These are phyloP conservation scores for Fagus sylvatica DNA, from an alignment of 306 rosid genomes.

Conservation along the genomic window DNA sequence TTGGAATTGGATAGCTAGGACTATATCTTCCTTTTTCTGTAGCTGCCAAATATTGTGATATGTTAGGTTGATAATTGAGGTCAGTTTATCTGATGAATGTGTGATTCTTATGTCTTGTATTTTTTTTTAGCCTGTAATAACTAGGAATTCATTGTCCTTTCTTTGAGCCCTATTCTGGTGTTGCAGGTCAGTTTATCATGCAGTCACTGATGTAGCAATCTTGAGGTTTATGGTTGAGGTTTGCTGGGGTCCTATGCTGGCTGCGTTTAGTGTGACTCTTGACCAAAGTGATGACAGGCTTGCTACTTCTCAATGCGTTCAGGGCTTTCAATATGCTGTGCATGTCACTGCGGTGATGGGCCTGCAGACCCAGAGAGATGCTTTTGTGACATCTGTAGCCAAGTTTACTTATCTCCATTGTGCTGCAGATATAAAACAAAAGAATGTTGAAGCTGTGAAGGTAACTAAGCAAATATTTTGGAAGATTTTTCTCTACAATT, in stretches of 20 bases:
- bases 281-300: conserved; percentile 97
- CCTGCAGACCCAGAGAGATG: conserved; percentile 98
- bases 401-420: conserved; percentile 93
- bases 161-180: conserved; percentile 20
- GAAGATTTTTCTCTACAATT: conserved; percentile 15
- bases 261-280: conserved; percentile 96
- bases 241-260: conserved; percentile 99
- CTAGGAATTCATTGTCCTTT: not conserved
- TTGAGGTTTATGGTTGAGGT: conserved; percentile 99
- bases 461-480: conserved; percentile 41
- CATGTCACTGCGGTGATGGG: conserved; percentile 95
- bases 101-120: not conserved
- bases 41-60: not conserved
- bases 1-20: not conserved
- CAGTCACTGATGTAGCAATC: conserved; percentile 88
- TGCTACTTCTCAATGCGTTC: conserved; percentile 88
- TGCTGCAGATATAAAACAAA: conserved; percentile 99
- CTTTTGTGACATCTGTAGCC: conserved; percentile 97
- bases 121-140: conserved; percentile 4
- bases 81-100: not conserved
- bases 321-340: conserved; percentile 91
- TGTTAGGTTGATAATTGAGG: not conserved
- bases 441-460: conserved; percentile 99
- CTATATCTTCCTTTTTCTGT: not conserved
- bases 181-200: conserved; percentile 87